Base-by-base conservation (phyloP, 2,329 filamentous ascomycete genomes). In the Diplodia sapinea region DNA sequence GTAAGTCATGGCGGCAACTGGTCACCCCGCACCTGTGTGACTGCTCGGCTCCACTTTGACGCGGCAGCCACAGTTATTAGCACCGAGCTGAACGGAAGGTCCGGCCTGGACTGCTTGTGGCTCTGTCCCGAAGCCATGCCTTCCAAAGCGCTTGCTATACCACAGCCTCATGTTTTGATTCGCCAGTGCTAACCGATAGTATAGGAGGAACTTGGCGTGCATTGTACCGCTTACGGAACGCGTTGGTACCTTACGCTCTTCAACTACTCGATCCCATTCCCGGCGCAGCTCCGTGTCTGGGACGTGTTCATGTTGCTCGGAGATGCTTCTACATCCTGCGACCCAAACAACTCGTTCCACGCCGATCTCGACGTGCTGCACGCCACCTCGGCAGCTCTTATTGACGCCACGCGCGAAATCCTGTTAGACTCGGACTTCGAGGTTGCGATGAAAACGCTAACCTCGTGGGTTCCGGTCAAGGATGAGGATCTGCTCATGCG, bases 181-280 rank as follows among this genome's bases (percentile, higher is more conserved):
- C 47, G 59, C 47, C 36, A 17, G 47, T 20, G 70, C 74, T 78
- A 68, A 77, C 47, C 33, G 23, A 57, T 54, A 66, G 13, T 62
- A 66, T 71, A 93, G 90, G 86, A 85, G 57, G 90, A 94, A 69
- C 85, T 97, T 36, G 85, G 86, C 70, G 95, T 99, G 72, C 88
- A 92, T 51, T 88, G 92, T 20, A 97, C 93, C 1, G 90, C 94
- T n/a, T 99, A 97, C 76, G 95, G 94, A 38, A 98, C 94, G 4
- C 86, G 94, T 64, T 99, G 95, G 95, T 99, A 99, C 77, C 85
- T 99, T 63, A 99, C 95, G 1, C 84, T 99, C 9, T 99, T 99
- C 85, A 98, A 98, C 79, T 91, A 98, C 75, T 96, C 93, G 17
- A 92, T 99, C 63, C 95, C 95, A 0, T 99, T 98, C 74, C 87